Evolutionary conservation across 345 rosid genomes (phyloP).

Genomic region (Eutrema heterophyllum): DNA sequence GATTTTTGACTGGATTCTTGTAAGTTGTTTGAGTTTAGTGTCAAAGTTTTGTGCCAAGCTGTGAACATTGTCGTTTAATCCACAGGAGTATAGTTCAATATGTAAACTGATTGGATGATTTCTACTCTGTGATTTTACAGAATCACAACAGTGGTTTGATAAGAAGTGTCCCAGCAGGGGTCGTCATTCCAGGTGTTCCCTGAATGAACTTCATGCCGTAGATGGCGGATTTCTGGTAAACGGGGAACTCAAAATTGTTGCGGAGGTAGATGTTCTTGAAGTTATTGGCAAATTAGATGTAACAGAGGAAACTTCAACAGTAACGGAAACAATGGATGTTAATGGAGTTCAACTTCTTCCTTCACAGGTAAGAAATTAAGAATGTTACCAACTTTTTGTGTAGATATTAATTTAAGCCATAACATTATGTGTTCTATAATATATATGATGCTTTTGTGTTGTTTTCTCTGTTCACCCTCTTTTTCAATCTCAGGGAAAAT

Average conservation of each 20-base stretch:
- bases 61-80: too few relatives aligned
- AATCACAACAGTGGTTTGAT: neutral
- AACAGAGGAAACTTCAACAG: conserved; percentile 1
- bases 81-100: too few relatives aligned
- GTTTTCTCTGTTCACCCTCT: neutral
- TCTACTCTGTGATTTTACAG: neutral
- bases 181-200: neutral
- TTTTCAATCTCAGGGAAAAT: neutral
- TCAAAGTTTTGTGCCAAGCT: too few relatives aligned
- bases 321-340: neutral
- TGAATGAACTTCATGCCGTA: neutral
- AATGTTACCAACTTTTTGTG: neutral
- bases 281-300: conserved; percentile 16
- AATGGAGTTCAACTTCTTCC: neutral
- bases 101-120: neutral
- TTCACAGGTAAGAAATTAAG: neutral
- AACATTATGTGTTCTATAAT: neutral
- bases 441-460: neutral
- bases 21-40: too few relatives aligned
- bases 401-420: neutral
- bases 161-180: neutral
- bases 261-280: conserved; percentile 38
- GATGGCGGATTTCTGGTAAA: conserved; percentile 34
- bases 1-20: too few relatives aligned
- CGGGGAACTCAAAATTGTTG: conserved; percentile 54